Evolutionary conservation across 176 grass and related monocot species (phyloP).

Genomic region (Zea mays): DNA sequence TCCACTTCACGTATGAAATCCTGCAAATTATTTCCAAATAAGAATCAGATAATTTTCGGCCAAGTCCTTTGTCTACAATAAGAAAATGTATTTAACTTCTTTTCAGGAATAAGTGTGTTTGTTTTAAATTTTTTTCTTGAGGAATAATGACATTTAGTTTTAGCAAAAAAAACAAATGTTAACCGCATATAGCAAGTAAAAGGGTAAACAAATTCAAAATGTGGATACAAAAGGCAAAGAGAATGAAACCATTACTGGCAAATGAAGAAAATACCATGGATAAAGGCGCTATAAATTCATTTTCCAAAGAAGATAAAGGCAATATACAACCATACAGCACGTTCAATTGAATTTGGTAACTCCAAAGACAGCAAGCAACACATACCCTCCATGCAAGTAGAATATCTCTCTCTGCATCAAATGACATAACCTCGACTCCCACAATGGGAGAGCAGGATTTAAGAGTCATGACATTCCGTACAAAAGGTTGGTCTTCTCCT

Average conservation of each 20-base stretch:
- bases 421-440: conserved; percentile 94
- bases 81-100: conserved; percentile 20
- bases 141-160: neutral
- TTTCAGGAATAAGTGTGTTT: neutral
- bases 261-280: neutral
- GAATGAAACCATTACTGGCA: conserved; percentile 9
- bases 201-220: conserved; percentile 20
- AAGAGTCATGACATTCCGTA: conserved; percentile 93
- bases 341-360: conserved; percentile 4
- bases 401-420: conserved; percentile 79
- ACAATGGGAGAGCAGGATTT: conserved; percentile 95
- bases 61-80: neutral
- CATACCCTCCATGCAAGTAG: conserved; percentile 98
- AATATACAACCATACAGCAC: conserved; percentile 13
- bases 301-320: neutral
- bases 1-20: conserved; percentile 89
- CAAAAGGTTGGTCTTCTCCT: conserved; percentile 79
- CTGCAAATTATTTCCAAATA: conserved; percentile 50
- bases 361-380: conserved; percentile 32
- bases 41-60: conserved; percentile 25
- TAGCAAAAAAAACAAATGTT: neutral
- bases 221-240: neutral
- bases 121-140: neutral
- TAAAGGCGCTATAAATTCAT: neutral
- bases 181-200: conserved; percentile 5